Evolutionary conservation across 1,284 basidiomycete species (phyloP).

Genomic region (Fistulinella cinereoalba): DNA sequence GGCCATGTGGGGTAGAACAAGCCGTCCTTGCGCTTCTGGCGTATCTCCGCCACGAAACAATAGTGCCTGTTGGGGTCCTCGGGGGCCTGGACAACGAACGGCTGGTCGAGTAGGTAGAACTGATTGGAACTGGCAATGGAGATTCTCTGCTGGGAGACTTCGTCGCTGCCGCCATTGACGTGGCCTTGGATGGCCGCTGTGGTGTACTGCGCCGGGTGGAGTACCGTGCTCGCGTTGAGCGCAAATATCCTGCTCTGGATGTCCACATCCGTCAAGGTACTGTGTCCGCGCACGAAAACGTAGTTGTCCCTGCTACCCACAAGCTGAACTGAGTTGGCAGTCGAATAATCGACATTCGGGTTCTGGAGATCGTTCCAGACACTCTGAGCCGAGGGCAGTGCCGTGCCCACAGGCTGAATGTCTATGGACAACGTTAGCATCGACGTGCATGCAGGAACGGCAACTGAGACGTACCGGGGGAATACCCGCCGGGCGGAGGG

Average conservation of each 20-base stretch:
- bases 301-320: constrained; percentile 9
- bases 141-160: constrained; percentile 4
- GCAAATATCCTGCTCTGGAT: constrained; percentile 6
- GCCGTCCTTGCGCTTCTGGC: constrained; percentile 10
- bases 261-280: constrained; percentile 11
- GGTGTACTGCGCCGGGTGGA: constrained; percentile 1
- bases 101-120: constrained; percentile 10
- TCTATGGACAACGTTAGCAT: not conserved
- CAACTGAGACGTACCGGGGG: constrained; percentile 5
- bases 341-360: constrained; percentile 6
- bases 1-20: constrained; percentile 8
- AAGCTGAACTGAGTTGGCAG: constrained; percentile 1
- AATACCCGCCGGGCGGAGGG: not conserved
- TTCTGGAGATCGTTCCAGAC: constrained; percentile 2
- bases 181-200: not conserved
- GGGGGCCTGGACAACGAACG: constrained; percentile 2
- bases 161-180: not conserved
- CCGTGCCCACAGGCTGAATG: constrained; percentile 9
- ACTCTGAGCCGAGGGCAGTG: not conserved
- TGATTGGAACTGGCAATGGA: not conserved
- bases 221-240: not conserved
- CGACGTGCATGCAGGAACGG: not conserved
- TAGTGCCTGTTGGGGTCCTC: constrained; percentile 1
- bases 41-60: constrained; percentile 11
- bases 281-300: constrained; percentile 15